Evolutionary conservation across 768 basidiomycete genomes (phyloP).

Genomic region (Coprinellus micaceus): DNA sequence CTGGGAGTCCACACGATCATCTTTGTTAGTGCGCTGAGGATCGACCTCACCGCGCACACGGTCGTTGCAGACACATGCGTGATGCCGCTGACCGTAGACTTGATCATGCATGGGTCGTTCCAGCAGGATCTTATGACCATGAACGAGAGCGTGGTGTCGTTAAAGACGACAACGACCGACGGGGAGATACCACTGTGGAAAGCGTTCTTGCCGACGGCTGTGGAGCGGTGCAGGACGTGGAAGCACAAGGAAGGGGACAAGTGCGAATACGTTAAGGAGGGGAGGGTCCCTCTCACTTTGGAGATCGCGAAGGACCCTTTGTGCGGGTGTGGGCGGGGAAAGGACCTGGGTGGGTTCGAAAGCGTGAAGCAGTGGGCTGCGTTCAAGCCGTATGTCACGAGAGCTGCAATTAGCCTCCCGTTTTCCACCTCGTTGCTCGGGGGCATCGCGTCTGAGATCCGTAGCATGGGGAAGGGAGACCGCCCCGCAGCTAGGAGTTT

Average conservation of each 20-base stretch:
- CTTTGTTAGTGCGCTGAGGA: constrained; percentile 41
- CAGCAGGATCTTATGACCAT: neutral
- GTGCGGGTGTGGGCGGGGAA: constrained; percentile 52
- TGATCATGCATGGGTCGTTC: constrained; percentile 16
- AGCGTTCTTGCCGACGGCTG: constrained; percentile 44
- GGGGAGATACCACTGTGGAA: constrained; percentile 45
- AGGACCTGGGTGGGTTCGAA: constrained; percentile 37
- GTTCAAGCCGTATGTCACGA: constrained; percentile 41
- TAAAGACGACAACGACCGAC: constrained; percentile 10
- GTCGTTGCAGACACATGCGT: constrained; percentile 43
- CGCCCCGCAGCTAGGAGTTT: no score
- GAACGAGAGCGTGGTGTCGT: neutral
- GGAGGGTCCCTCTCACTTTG: constrained; percentile 32
- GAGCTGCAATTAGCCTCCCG: constrained; percentile 48
- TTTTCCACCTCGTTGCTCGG: constrained; percentile 50
- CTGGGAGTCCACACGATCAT: constrained; percentile 34
- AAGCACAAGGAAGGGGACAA: constrained; percentile 28
- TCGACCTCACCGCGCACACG: constrained; percentile 48
- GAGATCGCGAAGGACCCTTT: constrained; percentile 38
- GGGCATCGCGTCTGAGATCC: neutral
- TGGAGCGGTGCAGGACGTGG: constrained; percentile 55
- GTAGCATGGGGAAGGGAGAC: no score
- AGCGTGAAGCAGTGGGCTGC: constrained; percentile 30
- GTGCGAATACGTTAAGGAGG: constrained; percentile 42
- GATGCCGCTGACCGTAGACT: constrained; percentile 33